Conservation (phyloP, 164 flowering plant species). For the Macadamia integrifolia region DNA sequence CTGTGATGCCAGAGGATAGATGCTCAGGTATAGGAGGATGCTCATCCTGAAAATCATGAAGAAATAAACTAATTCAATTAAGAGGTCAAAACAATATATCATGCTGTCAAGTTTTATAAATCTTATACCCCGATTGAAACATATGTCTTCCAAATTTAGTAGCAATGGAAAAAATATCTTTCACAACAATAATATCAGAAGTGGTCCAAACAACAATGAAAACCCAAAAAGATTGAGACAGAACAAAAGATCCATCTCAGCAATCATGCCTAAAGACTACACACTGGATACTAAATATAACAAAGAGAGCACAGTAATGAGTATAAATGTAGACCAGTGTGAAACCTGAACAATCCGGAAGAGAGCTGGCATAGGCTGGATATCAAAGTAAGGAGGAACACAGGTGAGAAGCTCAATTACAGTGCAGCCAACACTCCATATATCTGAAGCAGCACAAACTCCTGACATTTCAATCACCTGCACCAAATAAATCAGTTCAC, state of each 20-base stretch:
- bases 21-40: constrained; percentile 96
- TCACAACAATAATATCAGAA: too few relatives aligned
- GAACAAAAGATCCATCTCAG: not conserved
- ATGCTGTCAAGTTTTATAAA: not conserved
- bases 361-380: constrained; percentile 99
- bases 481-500: constrained; percentile 15
- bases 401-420: constrained; percentile 98
- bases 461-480: constrained; percentile 99
- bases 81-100: not conserved
- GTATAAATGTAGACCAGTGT: not conserved
- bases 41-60: constrained; percentile 63
- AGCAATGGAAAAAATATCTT: not conserved
- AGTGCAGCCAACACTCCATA: constrained; percentile 99
- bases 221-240: not conserved
- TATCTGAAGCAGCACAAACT: constrained; percentile 99
- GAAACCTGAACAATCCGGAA: constrained; percentile 95
- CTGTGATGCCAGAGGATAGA: constrained; percentile 83
- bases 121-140: not conserved
- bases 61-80: not conserved
- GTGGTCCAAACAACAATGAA: not conserved
- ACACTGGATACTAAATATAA: not conserved
- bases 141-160: not conserved
- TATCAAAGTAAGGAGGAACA: constrained; percentile 98
- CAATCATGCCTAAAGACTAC: not conserved
- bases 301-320: constrained; percentile 1